These are phyloP conservation scores for Moesziomyces sp. DNA, from an alignment of 1,284 basidiomycete species.

Conservation along the genomic window DNA sequence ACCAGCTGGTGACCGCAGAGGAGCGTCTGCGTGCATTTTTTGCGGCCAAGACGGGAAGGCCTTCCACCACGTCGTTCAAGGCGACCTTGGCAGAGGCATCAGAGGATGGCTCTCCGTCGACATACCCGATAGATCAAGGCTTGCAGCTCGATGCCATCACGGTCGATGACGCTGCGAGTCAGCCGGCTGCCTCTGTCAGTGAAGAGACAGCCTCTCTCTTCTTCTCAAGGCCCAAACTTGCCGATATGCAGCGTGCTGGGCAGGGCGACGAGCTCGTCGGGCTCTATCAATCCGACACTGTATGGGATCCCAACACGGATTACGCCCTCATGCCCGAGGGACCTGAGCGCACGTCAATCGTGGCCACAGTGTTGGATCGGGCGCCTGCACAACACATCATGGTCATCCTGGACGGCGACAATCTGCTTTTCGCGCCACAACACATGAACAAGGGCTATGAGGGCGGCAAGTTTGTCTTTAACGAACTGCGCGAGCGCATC, in stretches of 20 bases:
- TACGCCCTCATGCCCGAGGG: conserved; percentile 30
- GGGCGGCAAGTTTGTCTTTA: conserved; percentile 26
- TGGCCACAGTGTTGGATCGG: conserved; percentile 1
- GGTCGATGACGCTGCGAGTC: not conserved
- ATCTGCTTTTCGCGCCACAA: conserved; percentile 28
- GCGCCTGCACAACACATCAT: conserved; percentile 21
- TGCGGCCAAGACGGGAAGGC: not conserved
- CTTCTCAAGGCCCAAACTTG: conserved; percentile 22
- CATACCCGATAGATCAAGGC: not conserved
- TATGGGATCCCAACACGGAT: conserved; percentile 32
- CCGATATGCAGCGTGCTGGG: conserved; percentile 12
- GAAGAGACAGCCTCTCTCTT: not conserved
- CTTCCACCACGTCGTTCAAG: not conserved
- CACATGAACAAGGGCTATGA: conserved; percentile 25
- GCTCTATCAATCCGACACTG: conserved; percentile 26
- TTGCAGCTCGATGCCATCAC: not conserved
- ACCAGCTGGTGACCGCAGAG: conserved; percentile 11
- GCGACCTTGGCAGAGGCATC: not conserved
- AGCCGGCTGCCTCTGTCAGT: not conserved
- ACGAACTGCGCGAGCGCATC: conserved; percentile 29
- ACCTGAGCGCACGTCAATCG: conserved; percentile 4
- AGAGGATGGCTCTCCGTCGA: not conserved
- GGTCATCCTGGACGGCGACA: conserved; percentile 42
- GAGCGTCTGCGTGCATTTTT: conserved; percentile 16
- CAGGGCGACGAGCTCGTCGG: conserved; percentile 11